Evolutionary conservation across 805 yeast genomes (phyloP).

Genomic region (Kluyveromyces dobzhanskii): DNA sequence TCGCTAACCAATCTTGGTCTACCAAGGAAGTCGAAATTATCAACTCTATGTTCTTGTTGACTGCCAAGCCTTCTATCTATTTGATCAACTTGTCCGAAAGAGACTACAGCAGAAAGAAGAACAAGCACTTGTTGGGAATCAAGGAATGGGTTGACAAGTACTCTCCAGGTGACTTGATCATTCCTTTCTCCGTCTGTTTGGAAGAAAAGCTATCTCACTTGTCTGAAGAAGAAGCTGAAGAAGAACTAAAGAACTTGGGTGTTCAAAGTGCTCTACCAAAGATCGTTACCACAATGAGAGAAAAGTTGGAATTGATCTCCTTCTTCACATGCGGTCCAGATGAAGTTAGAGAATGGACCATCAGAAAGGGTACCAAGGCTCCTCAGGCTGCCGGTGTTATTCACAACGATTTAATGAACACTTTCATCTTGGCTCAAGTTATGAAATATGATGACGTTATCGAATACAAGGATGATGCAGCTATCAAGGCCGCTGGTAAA

Average conservation of each 20-base stretch:
- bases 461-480: slow-evolving; percentile 71
- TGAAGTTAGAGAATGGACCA: slow-evolving; percentile 98
- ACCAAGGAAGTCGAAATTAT: slow-evolving; percentile 85
- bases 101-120: slow-evolving; percentile 81
- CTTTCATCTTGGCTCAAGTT: slow-evolving; percentile 90
- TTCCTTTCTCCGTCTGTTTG: slow-evolving; percentile 85
- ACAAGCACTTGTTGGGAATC: slow-evolving; percentile 74
- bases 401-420: slow-evolving; percentile 90
- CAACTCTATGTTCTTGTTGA: slow-evolving; percentile 76
- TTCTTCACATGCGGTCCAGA: slow-evolving; percentile 95
- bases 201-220: slow-evolving; percentile 88
- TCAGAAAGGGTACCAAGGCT: slow-evolving; percentile 83
- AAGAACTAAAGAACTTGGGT: slow-evolving; percentile 65
- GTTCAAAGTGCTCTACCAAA: slow-evolving; percentile 77
- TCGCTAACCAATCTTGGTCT: slow-evolving; percentile 82
- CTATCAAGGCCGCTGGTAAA: slow-evolving; percentile 84
- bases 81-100: slow-evolving; percentile 82
- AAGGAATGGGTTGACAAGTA: slow-evolving; percentile 83
- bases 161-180: slow-evolving; percentile 85
- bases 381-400: slow-evolving; percentile 99
- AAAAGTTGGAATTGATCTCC: slow-evolving; percentile 76
- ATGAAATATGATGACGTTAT: slow-evolving; percentile 76
- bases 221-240: slow-evolving; percentile 75
- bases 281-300: slow-evolving; percentile 81
- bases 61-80: slow-evolving; percentile 94